A percentile compares a stretch with the other conserved stretches of the same genome.
phyloP scores from a whole-genome alignment of 305 asterid species.

The Solanum aculeatissimum region DNA sequence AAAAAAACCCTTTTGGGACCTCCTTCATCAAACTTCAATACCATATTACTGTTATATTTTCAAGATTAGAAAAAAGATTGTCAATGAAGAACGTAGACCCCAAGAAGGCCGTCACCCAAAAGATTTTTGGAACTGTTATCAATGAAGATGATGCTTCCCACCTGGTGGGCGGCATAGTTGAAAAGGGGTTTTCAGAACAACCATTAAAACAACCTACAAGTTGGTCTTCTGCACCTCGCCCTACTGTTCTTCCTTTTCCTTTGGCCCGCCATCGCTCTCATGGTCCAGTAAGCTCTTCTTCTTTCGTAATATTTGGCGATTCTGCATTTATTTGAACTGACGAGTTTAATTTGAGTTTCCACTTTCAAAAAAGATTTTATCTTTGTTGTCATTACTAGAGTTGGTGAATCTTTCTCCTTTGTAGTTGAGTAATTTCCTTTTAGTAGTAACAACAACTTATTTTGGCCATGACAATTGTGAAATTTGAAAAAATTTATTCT shows the following conservation, averaged over 20 bases:
- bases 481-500: not conserved
- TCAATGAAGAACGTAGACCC: slow-evolving; percentile 18
- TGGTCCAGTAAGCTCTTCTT: slow-evolving; percentile 24
- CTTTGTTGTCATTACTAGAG: not conserved
- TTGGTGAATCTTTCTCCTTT: not conserved
- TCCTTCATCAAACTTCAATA: not conserved
- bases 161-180: slow-evolving; percentile 71
- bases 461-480: not conserved
- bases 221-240: slow-evolving; percentile 43
- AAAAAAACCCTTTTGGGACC: not conserved
- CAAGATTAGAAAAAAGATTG: not conserved
- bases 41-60: not conserved
- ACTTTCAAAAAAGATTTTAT: not conserved
- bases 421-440: not conserved
- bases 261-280: slow-evolving; percentile 38
- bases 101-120: slow-evolving; percentile 15
- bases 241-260: slow-evolving; percentile 70
- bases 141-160: slow-evolving; percentile 37
- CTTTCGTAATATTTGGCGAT: not conserved
- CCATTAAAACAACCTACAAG: slow-evolving; percentile 11
- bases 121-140: slow-evolving; percentile 22
- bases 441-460: not conserved
- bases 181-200: slow-evolving; percentile 67
- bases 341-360: not conserved
- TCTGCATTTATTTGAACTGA: not conserved